Conservation (phyloP, 108 stramenopile species). For the Nannochloropsis granulata region DNA sequence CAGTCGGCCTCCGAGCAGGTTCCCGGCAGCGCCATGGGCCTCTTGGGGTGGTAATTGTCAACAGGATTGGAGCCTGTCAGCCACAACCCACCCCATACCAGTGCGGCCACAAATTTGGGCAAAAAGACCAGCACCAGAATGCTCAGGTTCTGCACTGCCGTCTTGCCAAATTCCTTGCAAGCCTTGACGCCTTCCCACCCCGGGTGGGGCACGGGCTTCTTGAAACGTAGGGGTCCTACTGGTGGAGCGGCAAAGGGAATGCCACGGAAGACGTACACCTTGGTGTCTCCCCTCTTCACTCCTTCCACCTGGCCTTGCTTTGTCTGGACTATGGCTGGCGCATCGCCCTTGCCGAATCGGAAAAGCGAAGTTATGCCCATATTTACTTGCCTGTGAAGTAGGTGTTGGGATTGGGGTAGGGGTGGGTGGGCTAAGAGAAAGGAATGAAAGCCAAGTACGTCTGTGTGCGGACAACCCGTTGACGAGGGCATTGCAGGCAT, state of each 20-base stretch:
- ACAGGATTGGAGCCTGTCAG: background rate
- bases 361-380: background rate
- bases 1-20: slow-evolving; percentile 25
- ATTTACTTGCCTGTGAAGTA: background rate
- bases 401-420: background rate
- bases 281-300: background rate
- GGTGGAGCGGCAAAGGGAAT: slow-evolving; percentile 40
- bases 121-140: background rate
- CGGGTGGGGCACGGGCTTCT: slow-evolving; percentile 14
- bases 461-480: no score
- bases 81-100: background rate
- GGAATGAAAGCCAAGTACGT: no score
- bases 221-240: slow-evolving; percentile 30
- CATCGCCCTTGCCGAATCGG: background rate
- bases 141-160: background rate
- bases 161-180: slow-evolving; percentile 17
- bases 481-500: no score
- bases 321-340: background rate
- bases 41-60: background rate
- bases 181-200: slow-evolving; percentile 5
- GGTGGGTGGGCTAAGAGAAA: background rate
- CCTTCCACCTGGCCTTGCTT: background rate
- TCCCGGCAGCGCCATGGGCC: background rate
- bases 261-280: slow-evolving; percentile 7
- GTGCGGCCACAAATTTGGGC: background rate